A percentile compares a stretch with the other conserved stretches of the same genome.
Evolutionary conservation across 2,329 filamentous ascomycete species (phyloP).

Genomic region (Tricladium varicosporioides): DNA sequence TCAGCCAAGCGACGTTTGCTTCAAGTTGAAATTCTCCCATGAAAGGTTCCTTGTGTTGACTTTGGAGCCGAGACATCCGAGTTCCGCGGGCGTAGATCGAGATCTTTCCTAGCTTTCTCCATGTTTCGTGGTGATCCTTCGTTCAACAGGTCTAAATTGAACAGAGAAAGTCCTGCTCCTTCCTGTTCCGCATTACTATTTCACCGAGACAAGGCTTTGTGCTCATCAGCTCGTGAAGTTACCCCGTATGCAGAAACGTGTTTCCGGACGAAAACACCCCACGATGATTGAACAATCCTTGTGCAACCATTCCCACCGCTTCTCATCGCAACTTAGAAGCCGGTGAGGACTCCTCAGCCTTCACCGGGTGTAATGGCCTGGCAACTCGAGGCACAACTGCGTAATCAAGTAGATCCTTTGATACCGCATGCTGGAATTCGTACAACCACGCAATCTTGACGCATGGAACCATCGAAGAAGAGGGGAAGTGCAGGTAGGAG

Average conservation of each 20-base stretch:
- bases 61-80: not conserved
- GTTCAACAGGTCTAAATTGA: not conserved
- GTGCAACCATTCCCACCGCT: not conserved
- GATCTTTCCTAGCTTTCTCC: not conserved
- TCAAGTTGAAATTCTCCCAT: not conserved
- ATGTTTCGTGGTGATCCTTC: not conserved
- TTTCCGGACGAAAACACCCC: conserved; percentile 9
- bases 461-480: not conserved
- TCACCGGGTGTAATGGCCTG: not conserved
- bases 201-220: not conserved
- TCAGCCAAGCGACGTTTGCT: not conserved
- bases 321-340: too few relatives aligned
- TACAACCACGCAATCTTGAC: not conserved
- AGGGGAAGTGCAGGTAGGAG: not conserved
- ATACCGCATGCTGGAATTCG: not conserved
- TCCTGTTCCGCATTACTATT: not conserved
- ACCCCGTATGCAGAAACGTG: not conserved
- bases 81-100: not conserved
- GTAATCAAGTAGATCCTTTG: not conserved
- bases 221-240: not conserved
- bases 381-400: not conserved
- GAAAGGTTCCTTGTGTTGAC: not conserved
- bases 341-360: too few relatives aligned
- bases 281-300: not conserved
- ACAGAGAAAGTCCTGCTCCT: not conserved